These are phyloP conservation scores for Aspergillus cejpii DNA, from an alignment of 2,329 filamentous ascomycete species.

Conservation along the genomic window DNA sequence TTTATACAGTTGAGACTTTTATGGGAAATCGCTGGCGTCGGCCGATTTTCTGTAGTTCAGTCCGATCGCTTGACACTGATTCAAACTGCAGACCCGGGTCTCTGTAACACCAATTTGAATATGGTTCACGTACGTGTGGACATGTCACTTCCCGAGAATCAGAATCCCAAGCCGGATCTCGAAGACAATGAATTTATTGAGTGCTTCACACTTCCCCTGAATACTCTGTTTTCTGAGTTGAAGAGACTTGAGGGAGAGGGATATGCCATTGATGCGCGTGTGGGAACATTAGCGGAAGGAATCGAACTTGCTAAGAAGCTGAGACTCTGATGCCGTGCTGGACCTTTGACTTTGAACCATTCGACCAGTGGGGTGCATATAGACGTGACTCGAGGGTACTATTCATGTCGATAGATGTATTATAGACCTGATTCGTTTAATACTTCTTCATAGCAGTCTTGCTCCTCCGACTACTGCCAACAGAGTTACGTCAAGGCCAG, in stretches of 20 bases:
- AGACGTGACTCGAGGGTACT: not conserved
- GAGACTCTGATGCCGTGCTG: constrained; percentile 15
- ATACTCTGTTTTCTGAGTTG: constrained; percentile 59
- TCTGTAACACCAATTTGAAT: constrained; percentile 46
- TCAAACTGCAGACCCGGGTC: constrained; percentile 38
- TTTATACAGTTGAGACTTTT: no score
- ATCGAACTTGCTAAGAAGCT: constrained; percentile 61
- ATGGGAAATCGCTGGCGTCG: not conserved
- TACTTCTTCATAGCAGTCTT: not conserved
- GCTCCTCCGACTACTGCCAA: not conserved
- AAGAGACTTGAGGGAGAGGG: constrained; percentile 62
- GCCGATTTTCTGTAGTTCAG: not conserved
- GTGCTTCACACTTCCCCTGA: constrained; percentile 62
- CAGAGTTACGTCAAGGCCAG: no score
- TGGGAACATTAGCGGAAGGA: constrained; percentile 71
- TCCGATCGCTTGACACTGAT: not conserved
- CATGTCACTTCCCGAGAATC: constrained; percentile 61
- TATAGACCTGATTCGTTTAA: not conserved
- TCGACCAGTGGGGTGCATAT: not conserved
- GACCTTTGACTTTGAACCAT: not conserved
- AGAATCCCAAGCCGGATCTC: constrained; percentile 60
- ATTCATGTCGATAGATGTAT: not conserved
- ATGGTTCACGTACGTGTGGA: constrained; percentile 67
- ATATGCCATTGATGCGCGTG: constrained; percentile 70
- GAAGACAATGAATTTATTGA: constrained; percentile 81